Base-by-base conservation (phyloP, 345 rosid species). In the Lepidium didymum region DNA sequence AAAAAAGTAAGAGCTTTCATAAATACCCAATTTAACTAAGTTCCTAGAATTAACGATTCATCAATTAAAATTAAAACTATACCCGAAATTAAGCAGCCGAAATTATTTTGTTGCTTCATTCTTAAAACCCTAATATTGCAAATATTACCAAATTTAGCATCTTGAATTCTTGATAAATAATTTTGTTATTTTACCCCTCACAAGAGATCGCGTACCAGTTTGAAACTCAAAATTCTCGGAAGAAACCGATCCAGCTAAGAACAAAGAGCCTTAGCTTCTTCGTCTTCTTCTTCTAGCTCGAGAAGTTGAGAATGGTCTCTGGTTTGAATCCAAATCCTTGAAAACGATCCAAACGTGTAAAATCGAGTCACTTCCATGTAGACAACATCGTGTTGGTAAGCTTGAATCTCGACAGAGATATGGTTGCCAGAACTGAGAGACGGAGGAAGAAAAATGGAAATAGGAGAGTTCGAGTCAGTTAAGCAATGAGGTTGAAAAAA, bases 281-380 rank as follows among this genome's bases (percentile, higher is more conserved):
- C 56, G 35, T 47, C 62, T 42, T 43, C 55, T 50, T 73, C 64
- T 15, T 8, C 45, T 56, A 72, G 58, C 64, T 63, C 44, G 63
- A 44, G 57, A 63, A 36, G 16, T 54, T 14, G 56, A 62, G 54
- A 16, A 23, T 13, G 53, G 15, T 14, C 12, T 19, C 19, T 40
- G 25, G 1, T 50, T 60, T 40, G 10, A 7, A 2, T 12, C 21
- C 6, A 9, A 13, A 5, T 38, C 33, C 13, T 55, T 9, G 46
- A 34, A 6, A 21, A 8, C 31, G 43, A 43, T 5, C 31, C 31
- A 54, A 46, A 11, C 19, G 19, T 19, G 56, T 54, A 40, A 55
- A 56, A 64, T 38, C 9, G 64, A 72, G 10, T 54, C 6, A 35
- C 8, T 59, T 52, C 54, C 6, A 51, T 42, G 37, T 51, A 42